Base-by-base conservation (phyloP, 257 asterid genomes). In the Henckelia pumila region DNA sequence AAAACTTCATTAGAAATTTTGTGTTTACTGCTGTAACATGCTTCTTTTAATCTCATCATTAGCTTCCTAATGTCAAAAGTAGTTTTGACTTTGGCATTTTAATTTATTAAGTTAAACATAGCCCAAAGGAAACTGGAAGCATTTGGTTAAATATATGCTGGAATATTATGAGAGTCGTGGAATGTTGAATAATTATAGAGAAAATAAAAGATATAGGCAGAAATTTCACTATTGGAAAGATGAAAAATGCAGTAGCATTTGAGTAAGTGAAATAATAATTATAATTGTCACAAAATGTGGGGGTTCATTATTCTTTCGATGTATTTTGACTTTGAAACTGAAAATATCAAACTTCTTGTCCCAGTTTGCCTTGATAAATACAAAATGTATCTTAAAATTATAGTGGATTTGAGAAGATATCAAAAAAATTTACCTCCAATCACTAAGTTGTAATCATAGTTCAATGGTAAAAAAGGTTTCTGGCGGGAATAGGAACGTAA, bases 401-500 rank as follows among this genome's bases (percentile, higher is more conserved):
- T 20, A 25, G 66, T 30, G 33, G 47, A 35, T 35, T 69, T 20
- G 8, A 33, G 37, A 56, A 52, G 50, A 28, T 59, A 13, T 22
- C 59, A 22, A 67, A 35, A 24, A 25, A 23, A 35, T 61, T 33
- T 37, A 24, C 61, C 59, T 32, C 55, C 30, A 66, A 66, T 44
- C 59, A 61, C 78, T 71, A 23, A 69, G 23, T 6, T 64, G 47
- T 26, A 53, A 28, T 68, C 55, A 62, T 17, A 40, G 6, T 56
- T 69, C 70, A 68, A 33, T 81, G 80, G 60, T 73, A 50, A 22
- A 40, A 71, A 75, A 92, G 98, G 91, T 92, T 77, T 83, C 83
- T 72, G 79, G 87, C 44, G 95, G 85, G 73, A 85, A 76, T 69
- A 82, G 86, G 70, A 79, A 65, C 83, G 72, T 87, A 71, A 78